phyloP scores from a whole-genome alignment of 2,329 filamentous ascomycete genomes.

The Huntiella abstrusa region DNA sequence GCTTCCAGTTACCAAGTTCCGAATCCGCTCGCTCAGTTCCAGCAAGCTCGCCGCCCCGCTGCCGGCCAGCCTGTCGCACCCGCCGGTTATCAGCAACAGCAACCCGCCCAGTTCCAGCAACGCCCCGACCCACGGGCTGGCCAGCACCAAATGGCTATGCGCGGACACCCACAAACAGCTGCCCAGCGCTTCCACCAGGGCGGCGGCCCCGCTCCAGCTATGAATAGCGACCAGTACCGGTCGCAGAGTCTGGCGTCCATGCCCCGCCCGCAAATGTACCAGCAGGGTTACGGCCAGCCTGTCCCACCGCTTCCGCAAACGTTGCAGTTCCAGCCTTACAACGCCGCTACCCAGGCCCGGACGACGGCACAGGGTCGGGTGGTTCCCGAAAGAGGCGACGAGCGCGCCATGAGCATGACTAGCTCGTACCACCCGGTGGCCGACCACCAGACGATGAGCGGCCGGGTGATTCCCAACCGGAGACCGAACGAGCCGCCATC shows the following conservation, averaged over 20 bases:
- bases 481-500: slow-evolving; percentile 24
- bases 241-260: slow-evolving; percentile 80
- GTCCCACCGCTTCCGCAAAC: slow-evolving; percentile 21
- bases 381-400: slow-evolving; percentile 79
- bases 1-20: slow-evolving; percentile 29
- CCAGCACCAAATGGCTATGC: slow-evolving; percentile 17
- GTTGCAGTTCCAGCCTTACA: slow-evolving; percentile 8
- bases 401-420: slow-evolving; percentile 91
- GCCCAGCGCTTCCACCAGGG: slow-evolving; percentile 43
- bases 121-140: slow-evolving; percentile 38
- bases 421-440: slow-evolving; percentile 43
- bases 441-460: slow-evolving; percentile 87
- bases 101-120: slow-evolving; percentile 6
- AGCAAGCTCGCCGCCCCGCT: slow-evolving; percentile 20
- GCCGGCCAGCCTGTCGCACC: slow-evolving; percentile 18
- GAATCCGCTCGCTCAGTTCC: slow-evolving; percentile 26
- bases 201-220: slow-evolving; percentile 43
- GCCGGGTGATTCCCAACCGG: slow-evolving; percentile 68
- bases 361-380: slow-evolving; percentile 83
- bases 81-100: slow-evolving; percentile 20
- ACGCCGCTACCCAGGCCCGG: slow-evolving; percentile 30
- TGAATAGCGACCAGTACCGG: slow-evolving; percentile 72
- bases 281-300: slow-evolving; percentile 43
- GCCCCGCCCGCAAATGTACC: slow-evolving; percentile 54
- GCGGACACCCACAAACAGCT: slow-evolving; percentile 24